Evolutionary conservation across 176 grass and related monocot genomes (phyloP).

Genomic region (sorghum (Sorghum bicolor)): DNA sequence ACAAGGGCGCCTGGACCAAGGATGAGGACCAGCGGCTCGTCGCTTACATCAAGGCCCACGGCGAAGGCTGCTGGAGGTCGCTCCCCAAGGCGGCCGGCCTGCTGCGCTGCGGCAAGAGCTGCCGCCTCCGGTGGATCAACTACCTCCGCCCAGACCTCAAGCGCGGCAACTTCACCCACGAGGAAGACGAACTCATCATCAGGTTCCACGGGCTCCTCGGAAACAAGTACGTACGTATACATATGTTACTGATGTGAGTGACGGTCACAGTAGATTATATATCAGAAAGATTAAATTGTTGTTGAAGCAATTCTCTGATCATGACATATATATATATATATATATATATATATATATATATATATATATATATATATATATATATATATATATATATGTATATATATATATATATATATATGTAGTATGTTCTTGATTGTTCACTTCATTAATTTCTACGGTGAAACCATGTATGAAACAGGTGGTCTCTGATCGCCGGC

Average conservation of each 20-base stretch:
- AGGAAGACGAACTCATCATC: conserved; percentile 80
- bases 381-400: too few relatives aligned
- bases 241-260: too few relatives aligned
- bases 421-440: too few relatives aligned
- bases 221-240: conserved; percentile 68
- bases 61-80: conserved; percentile 85
- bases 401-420: too few relatives aligned
- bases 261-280: too few relatives aligned
- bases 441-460: not conserved
- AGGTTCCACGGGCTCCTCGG: conserved; percentile 68
- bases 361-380: too few relatives aligned
- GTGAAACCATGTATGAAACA: not conserved
- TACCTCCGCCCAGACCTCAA: conserved; percentile 79
- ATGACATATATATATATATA: too few relatives aligned
- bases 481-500: conserved; percentile 83
- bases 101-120: conserved; percentile 84
- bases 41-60: conserved; percentile 71
- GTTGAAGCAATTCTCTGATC: too few relatives aligned
- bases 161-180: conserved; percentile 76
- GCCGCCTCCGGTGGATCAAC: conserved; percentile 81
- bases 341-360: too few relatives aligned
- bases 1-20: conserved; percentile 88
- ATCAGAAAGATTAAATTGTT: too few relatives aligned
- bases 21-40: conserved; percentile 64
- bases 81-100: conserved; percentile 81